phyloP scores from a whole-genome alignment of 345 rosid species.

The Eutrema japonicum region DNA sequence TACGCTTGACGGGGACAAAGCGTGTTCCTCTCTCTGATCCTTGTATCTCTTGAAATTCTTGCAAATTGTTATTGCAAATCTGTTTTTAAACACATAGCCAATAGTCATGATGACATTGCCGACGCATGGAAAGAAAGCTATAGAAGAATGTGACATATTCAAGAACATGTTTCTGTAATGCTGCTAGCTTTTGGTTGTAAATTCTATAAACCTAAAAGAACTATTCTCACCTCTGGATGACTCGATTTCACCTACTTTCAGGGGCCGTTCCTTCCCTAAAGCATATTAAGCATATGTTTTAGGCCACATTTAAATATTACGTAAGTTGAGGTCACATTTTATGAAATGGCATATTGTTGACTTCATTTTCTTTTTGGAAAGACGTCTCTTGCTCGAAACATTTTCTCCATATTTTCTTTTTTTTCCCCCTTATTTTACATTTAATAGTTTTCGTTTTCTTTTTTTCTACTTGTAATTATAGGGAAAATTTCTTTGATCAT shows the following conservation, averaged over 20 bases:
- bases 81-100: conserved; percentile 11
- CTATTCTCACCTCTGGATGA: background rate
- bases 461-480: too few species aligned
- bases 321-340: too few species aligned
- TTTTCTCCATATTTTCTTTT: too few species aligned
- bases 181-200: conserved; percentile 2
- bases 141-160: background rate
- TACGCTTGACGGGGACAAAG: background rate
- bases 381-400: too few species aligned
- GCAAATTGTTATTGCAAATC: conserved; percentile 24
- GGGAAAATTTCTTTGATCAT: too few species aligned
- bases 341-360: too few species aligned
- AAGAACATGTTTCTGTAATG: conserved; percentile 23
- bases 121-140: conserved; percentile 14
- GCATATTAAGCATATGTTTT: too few species aligned
- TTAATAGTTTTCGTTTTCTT: too few species aligned
- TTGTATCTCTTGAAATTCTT: background rate
- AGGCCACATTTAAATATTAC: too few species aligned
- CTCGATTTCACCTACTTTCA: background rate
- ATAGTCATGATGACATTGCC: conserved; percentile 14
- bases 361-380: too few species aligned
- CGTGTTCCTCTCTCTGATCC: conserved; percentile 1
- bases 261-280: too few species aligned
- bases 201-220: background rate
- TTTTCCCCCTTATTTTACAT: too few species aligned